These are phyloP conservation scores for Cordyceps militaris DNA, from an alignment of 2,329 filamentous ascomycete genomes.

Conservation along the genomic window DNA sequence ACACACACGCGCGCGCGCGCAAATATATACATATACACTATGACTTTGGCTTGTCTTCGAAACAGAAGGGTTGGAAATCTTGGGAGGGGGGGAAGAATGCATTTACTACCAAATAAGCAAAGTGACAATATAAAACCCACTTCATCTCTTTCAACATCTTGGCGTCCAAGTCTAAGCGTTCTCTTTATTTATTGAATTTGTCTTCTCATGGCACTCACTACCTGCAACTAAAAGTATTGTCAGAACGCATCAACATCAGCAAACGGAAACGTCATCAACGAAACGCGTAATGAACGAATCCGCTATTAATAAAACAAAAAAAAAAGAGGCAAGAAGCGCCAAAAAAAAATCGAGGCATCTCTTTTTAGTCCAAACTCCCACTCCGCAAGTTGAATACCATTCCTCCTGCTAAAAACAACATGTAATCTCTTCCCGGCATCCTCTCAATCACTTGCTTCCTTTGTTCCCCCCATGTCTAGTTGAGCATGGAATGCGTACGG, in stretches of 20 bases:
- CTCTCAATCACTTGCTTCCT: no score
- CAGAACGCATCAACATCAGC: background rate
- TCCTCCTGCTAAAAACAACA: background rate
- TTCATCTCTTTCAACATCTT: no score
- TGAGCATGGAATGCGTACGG: slow-evolving; percentile 46
- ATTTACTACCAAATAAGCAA: no score
- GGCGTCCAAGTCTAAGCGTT: background rate
- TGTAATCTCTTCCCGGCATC: no score
- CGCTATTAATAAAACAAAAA: background rate
- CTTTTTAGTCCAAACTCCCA: slow-evolving; percentile 8
- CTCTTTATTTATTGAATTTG: background rate
- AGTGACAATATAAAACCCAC: no score
- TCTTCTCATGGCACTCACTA: background rate
- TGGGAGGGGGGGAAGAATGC: no score
- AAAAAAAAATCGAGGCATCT: background rate
- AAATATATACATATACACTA: background rate
- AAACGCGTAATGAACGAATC: background rate
- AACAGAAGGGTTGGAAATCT: no score
- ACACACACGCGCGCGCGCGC: no score
- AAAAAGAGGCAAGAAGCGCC: background rate
- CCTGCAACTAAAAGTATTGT: background rate
- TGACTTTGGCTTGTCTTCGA: no score
- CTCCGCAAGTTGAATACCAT: background rate
- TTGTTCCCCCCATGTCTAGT: slow-evolving; percentile 22
- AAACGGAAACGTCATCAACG: background rate